These are phyloP conservation scores for Vitis hybrid DNA, from an alignment of 177 flowering plant genomes.

Conservation along the genomic window DNA sequence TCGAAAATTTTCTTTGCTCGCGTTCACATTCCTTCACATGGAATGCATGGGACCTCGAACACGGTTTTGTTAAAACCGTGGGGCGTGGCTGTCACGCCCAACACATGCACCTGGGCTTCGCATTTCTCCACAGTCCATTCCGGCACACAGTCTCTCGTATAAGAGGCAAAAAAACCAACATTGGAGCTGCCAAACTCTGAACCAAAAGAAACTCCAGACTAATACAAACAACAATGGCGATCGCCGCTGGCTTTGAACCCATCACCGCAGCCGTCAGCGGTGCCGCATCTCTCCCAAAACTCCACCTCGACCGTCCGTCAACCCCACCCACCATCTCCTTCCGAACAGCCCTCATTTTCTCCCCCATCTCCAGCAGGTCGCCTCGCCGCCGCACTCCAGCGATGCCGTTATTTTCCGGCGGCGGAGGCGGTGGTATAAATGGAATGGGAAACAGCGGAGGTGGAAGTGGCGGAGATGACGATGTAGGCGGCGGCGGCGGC, in stretches of 20 bases:
- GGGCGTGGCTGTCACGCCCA: too few species aligned
- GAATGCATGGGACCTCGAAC: too few species aligned
- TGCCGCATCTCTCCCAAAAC: conserved; percentile 8
- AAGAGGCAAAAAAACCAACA: too few species aligned
- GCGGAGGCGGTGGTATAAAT: conserved; percentile 16
- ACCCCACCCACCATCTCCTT: conserved; percentile 4
- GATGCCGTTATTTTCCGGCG: conserved; percentile 9
- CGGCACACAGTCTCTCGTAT: too few species aligned
- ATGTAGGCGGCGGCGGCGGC: conserved; percentile 13
- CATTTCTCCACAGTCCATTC: too few species aligned
- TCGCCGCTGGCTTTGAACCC: conserved; percentile 20
- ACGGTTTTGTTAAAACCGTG: too few species aligned
- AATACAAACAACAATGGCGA: conserved; percentile 10
- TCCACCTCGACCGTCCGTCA: conserved; percentile 18
- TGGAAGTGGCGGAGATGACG: conserved; percentile 18
- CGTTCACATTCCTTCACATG: too few species aligned
- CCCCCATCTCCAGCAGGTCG: conserved; percentile 4
- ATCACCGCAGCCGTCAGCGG: conserved; percentile 8
- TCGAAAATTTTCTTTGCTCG: too few species aligned
- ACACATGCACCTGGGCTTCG: too few species aligned
- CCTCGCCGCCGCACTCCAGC: background rate
- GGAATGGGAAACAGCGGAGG: conserved; percentile 8
- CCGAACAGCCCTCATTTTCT: conserved; percentile 1
- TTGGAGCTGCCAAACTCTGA: too few species aligned
- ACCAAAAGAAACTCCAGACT: background rate